Base-by-base conservation (phyloP, 108 stramenopile genomes). In the Hondaea fermentalgiana region DNA sequence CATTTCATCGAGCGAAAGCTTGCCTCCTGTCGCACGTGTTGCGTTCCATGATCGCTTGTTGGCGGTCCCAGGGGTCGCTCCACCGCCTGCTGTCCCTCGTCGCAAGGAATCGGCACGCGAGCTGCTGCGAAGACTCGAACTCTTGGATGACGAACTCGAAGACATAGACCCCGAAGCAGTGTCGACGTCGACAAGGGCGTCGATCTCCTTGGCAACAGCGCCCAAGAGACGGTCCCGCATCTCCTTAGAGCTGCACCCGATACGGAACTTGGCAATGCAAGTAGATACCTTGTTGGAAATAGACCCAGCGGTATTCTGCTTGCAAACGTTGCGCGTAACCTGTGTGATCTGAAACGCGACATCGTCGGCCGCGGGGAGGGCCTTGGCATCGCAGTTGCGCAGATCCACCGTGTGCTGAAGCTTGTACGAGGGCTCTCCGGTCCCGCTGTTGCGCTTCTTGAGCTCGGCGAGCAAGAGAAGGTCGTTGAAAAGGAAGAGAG, bases 1-100 rank as follows among this genome's bases (percentile, higher is more conserved):
- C 76, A 83, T 83, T 12, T 83, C 76, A 14, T 83, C 76, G 25
- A 83, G 76, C 10, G 76, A 83, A 12, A 83, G 6, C 76, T 83
- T 83, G n/a, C 49, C 51, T 8, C 14, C 64, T 10, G 64, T 69
- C 21, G 21, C 42, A 12, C 8, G 64, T 23, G 14, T 69, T 14
- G 64, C 25, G 64, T 69, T 69, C 64, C 64, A 69, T 8, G 64
- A 23, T 8, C 64, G 64, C 42, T 69, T 69, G 64, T 42, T 69
- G 55, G 55, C 55, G 14, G 55, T 8, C 55, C 14, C 16, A 0
- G 55, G 14, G 55, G 14, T 0, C 14, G 16, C 55, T 16, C 16
- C 14, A 16, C 55, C 55, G 55, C 55, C 35, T 35, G 35, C 35
- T 35, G 35, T 35, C 35, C 35, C 55, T 8, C 55, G 55, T 14